Percentiles rank a stretch among this genome's conserved stretches.
Conservation (phyloP, 2,329 filamentous ascomycete species). For the Trichoderma endophyticum region DNA sequence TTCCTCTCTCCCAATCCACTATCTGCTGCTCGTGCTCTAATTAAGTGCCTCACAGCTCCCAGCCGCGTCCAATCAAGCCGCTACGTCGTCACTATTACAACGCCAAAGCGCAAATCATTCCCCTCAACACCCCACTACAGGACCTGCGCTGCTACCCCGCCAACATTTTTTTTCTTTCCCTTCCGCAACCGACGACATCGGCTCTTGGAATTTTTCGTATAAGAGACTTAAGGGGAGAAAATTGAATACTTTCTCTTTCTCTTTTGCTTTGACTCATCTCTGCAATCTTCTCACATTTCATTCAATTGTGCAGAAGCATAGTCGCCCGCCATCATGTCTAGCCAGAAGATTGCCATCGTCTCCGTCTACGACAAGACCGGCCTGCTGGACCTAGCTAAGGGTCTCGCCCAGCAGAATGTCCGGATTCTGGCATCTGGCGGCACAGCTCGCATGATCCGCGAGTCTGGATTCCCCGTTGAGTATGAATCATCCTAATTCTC, state of each 20-base stretch:
- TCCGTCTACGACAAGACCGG: slow-evolving; percentile 99
- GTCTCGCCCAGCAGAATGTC: slow-evolving; percentile 82
- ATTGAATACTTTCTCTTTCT: neutral
- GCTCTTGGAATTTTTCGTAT: neutral
- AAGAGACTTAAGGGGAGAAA: neutral
- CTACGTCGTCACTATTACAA: slow-evolving; percentile 17
- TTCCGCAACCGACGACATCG: slow-evolving; percentile 4
- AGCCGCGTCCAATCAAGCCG: neutral
- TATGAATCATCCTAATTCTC: slow-evolving; percentile 43
- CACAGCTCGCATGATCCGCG: slow-evolving; percentile 93
- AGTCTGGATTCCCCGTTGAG: slow-evolving; percentile 94
- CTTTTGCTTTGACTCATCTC: neutral
- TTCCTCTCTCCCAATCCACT: neutral
- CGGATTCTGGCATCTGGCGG: slow-evolving; percentile 92
- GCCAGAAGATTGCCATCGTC: slow-evolving; percentile 75
- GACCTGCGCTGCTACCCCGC: slow-evolving; percentile 18
- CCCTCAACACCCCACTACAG: slow-evolving; percentile 16
- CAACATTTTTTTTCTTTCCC: slow-evolving; percentile 18
- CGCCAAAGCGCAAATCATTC: slow-evolving; percentile 15
- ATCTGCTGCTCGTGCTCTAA: neutral
- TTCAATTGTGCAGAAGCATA: neutral
- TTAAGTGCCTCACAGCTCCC: neutral
- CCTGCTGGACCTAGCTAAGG: slow-evolving; percentile 86
- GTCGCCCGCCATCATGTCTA: slow-evolving; percentile 34
- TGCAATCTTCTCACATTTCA: neutral